Evolutionary conservation across 371 early-diverging fungal genomes (phyloP), one percentile per base, ranked within the genome.

Genomic region (Rhizomucor miehei): DNA sequence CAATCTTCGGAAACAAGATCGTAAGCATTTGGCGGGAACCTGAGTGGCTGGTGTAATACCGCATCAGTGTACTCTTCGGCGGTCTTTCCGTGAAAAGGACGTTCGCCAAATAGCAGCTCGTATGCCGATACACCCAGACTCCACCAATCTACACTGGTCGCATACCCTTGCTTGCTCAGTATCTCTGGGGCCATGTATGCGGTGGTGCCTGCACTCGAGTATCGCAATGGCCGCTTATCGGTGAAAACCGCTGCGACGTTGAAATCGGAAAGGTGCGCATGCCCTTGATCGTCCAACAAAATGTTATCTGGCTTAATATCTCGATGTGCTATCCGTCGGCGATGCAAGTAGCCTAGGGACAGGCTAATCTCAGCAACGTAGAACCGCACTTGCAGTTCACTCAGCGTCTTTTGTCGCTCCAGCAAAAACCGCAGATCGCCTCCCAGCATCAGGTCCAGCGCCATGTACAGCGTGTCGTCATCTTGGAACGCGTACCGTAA

Each of bases 241-340:
- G 62, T 78, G 60, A 67, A 81, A 49, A 73, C 71, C 14, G 84
- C 82, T 8, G 92, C 92, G 60, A 91, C 86, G 63, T 92, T 92
- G 62, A 96, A 96, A 69, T 96, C 96, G 0, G 94, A 90, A 49
- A 96, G 62, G 53, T 92, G 91, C 0, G 87, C 89, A 58, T 94
- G 93, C 19, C 95, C 96, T 35, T 80, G 71, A 57, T 82, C 86
- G 55, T 93, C 93, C 52, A 98, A 65, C 20, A 98, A 66, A 3
- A 97, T 85, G 71, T 97, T 95, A 63, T 95, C 97, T 0, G 97
- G 97, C 64, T 94, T 94, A 37, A 93, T 56, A 72, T 97, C 96
- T 45, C 95, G 68, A 52, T 87, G 88, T 44, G 85, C 75, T 51
- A 88, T 83, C 14, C 71, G 64, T 23, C 79, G 56, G n/a, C 62